phyloP scores from a whole-genome alignment of 495 filamentous ascomycete species.

The Penicillium bialowiezense region DNA sequence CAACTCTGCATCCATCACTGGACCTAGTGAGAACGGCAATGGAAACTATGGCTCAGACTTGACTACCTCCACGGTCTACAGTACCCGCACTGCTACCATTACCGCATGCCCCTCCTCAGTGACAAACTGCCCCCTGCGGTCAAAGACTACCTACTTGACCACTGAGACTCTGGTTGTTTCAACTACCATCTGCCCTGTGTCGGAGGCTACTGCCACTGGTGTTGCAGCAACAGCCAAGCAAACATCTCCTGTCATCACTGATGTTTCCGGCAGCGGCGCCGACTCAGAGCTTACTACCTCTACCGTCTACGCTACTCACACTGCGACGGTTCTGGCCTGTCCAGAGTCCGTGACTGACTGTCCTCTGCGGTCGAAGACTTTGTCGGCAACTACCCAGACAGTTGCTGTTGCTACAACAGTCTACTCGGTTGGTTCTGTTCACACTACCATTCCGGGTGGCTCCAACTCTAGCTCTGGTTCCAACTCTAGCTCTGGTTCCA shows the following conservation, averaged over 20 bases:
- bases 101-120: constrained; percentile 16
- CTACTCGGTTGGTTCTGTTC: neutral
- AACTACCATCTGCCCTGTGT: constrained; percentile 15
- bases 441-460: neutral
- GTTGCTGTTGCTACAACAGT: constrained; percentile 6
- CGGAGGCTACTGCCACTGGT: constrained; percentile 5
- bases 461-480: neutral
- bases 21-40: neutral
- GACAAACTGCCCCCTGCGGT: constrained; percentile 10
- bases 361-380: constrained; percentile 5
- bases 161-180: constrained; percentile 15
- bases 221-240: neutral
- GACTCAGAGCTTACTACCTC: constrained; percentile 3
- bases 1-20: neutral
- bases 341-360: constrained; percentile 8
- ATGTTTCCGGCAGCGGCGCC: neutral
- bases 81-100: constrained; percentile 16
- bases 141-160: constrained; percentile 10
- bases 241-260: neutral
- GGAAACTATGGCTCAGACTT: neutral
- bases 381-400: constrained; percentile 3
- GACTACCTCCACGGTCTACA: constrained; percentile 15
- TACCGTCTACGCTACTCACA: constrained; percentile 4
- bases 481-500: too few species aligned
- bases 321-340: constrained; percentile 4